These are phyloP conservation scores for Ophiostoma piceae DNA, from an alignment of 2,329 filamentous ascomycete genomes.

Conservation along the genomic window DNA sequence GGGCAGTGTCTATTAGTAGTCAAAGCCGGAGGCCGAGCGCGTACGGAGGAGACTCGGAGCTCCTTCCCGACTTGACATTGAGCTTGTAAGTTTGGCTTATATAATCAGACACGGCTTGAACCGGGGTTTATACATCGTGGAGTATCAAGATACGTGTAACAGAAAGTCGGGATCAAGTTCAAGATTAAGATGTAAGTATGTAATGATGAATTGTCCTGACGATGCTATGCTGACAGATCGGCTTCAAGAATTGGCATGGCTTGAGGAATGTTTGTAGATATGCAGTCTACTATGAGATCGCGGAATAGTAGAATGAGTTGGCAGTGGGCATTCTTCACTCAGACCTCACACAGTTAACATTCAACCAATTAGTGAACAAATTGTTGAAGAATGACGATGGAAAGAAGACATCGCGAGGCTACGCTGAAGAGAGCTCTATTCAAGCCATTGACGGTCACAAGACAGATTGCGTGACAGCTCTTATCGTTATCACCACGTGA, in stretches of 20 bases:
- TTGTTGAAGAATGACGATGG: no score
- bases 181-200: background rate
- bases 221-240: no score
- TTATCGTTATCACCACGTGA: background rate
- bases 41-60: slow-evolving; percentile 2
- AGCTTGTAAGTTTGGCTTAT: background rate
- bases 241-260: background rate
- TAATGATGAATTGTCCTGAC: background rate
- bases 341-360: no score
- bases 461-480: background rate
- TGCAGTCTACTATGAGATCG: no score
- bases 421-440: background rate
- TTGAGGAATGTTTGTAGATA: no score
- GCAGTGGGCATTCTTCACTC: no score
- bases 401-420: no score
- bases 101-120: background rate
- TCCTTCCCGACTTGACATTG: background rate
- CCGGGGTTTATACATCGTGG: no score
- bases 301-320: no score
- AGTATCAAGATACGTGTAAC: background rate
- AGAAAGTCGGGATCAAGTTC: background rate
- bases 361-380: no score
- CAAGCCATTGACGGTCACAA: background rate
- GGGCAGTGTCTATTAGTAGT: background rate
- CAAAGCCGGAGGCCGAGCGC: slow-evolving; percentile 3